Conservation (phyloP, 805 yeast genomes). For the Candida insectorum region DNA sequence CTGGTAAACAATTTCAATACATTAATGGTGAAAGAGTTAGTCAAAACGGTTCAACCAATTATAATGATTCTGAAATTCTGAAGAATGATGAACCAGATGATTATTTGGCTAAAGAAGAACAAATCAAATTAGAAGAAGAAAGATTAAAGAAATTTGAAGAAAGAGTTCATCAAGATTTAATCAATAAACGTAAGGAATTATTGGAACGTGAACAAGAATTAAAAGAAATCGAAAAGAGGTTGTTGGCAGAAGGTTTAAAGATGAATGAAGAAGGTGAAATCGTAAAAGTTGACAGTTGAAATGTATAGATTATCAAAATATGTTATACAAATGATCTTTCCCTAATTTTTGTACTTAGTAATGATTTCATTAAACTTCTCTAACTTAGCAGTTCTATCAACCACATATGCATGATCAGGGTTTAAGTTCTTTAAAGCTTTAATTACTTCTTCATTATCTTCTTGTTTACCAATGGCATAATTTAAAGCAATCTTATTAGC, state of each 20-base stretch:
- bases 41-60: constrained; percentile 6
- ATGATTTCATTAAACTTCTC: constrained; percentile 68
- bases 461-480: constrained; percentile 40
- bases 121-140: constrained; percentile 85
- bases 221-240: constrained; percentile 72
- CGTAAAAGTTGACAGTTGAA: constrained; percentile 22
- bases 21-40: constrained; percentile 13
- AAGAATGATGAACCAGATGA: constrained; percentile 16
- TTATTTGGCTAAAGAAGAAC: constrained; percentile 73
- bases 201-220: constrained; percentile 82
- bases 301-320: not conserved
- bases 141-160: constrained; percentile 82
- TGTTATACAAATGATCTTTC: not conserved
- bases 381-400: constrained; percentile 59
- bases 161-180: constrained; percentile 82
- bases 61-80: constrained; percentile 3
- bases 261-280: constrained; percentile 36
- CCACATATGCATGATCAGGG: constrained; percentile 55
- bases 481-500: constrained; percentile 66
- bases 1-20: constrained; percentile 54
- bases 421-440: constrained; percentile 43
- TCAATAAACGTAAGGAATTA: constrained; percentile 76
- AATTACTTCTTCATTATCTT: constrained; percentile 47
- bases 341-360: constrained; percentile 29
- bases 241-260: constrained; percentile 54